phyloP scores from a whole-genome alignment of 176 grass and related monocot species.

The Themeda triandra region DNA sequence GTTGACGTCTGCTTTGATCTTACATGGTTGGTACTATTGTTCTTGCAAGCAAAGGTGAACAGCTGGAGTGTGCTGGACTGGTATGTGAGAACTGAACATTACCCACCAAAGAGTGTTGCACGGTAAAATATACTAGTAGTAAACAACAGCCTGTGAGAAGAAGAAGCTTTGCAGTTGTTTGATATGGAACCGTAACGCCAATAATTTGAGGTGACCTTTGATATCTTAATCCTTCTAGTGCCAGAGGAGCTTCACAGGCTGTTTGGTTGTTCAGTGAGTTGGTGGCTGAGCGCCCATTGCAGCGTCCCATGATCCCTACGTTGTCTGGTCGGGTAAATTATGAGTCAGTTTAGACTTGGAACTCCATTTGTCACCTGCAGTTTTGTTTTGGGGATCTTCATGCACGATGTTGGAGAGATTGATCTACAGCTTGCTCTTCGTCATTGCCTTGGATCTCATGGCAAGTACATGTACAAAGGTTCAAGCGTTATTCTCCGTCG shows the following conservation, averaged over 20 bases:
- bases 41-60: conserved; percentile 20
- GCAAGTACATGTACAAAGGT: neutral
- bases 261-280: neutral
- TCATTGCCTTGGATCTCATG: neutral
- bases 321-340: neutral
- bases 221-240: neutral
- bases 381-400: neutral
- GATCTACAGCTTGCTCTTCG: neutral
- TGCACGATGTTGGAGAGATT: neutral
- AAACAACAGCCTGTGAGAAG: too few species aligned
- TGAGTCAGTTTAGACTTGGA: neutral
- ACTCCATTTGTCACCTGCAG: neutral
- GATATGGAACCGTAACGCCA: neutral
- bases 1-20: conserved; percentile 1
- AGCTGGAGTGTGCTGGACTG: neutral
- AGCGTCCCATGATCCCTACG: neutral
- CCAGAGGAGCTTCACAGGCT: neutral
- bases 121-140: neutral
- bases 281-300: neutral
- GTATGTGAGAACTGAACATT: neutral
- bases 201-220: neutral
- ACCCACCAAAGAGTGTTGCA: neutral
- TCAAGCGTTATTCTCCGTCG: neutral
- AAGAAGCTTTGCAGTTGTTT: neutral
- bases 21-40: conserved; percentile 12